Conservation (phyloP, 805 yeast species). For the Myxozyma sirexii region DNA sequence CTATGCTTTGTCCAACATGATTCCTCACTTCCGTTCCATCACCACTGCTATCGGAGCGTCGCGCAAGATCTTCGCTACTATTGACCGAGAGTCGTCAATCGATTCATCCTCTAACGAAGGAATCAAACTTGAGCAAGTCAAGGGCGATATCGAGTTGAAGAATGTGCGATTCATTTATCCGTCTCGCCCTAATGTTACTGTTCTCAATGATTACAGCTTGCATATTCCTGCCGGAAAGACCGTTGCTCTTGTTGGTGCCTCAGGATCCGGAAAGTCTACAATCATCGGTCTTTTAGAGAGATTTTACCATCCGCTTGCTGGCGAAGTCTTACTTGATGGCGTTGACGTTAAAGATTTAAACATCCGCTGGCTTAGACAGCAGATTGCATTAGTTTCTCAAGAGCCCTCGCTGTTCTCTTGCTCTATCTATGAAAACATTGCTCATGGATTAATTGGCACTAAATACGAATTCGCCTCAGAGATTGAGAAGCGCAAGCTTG, state of each 20-base stretch:
- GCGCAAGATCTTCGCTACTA: conserved; percentile 46
- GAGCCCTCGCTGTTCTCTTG: conserved; percentile 69
- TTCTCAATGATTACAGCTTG: conserved; percentile 37
- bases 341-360: conserved; percentile 54
- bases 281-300: conserved; percentile 60
- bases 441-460: conserved; percentile 63
- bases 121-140: conserved; percentile 23
- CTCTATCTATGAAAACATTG: conserved; percentile 74
- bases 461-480: conserved; percentile 42
- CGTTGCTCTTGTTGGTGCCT: conserved; percentile 89
- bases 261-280: conserved; percentile 53
- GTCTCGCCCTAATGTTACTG: conserved; percentile 40
- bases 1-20: conserved; percentile 46
- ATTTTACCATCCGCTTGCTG: conserved; percentile 58
- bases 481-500: conserved; percentile 45
- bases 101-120: conserved; percentile 41
- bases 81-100: conserved; percentile 48
- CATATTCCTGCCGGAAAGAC: conserved; percentile 72
- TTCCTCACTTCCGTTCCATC: conserved; percentile 47
- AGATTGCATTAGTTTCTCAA: conserved; percentile 64
- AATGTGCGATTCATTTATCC: conserved; percentile 41
- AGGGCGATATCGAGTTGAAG: conserved; percentile 46
- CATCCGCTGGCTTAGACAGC: conserved; percentile 54
- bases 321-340: conserved; percentile 53
- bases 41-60: conserved; percentile 48